phyloP scores from a whole-genome alignment of 2,329 filamentous ascomycete genomes.

The Exophiala alcalophila region DNA sequence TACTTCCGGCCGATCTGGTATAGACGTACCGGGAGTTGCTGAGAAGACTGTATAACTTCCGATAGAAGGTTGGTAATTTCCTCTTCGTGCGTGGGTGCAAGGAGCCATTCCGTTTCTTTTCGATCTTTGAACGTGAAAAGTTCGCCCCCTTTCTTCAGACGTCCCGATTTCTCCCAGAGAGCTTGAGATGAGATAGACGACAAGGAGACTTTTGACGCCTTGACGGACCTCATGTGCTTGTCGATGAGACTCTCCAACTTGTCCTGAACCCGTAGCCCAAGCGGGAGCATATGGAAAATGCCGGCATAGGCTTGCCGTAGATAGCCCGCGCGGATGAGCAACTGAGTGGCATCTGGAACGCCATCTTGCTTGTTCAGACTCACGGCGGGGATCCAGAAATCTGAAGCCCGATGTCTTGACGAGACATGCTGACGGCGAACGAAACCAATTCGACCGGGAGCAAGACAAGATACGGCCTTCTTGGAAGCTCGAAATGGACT shows the following conservation, averaged over 20 bases:
- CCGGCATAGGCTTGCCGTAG: conserved; percentile 80
- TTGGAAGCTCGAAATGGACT: conserved; percentile 1
- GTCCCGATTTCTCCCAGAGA: conserved; percentile 80
- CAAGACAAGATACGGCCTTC: not conserved
- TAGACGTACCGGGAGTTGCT: conserved; percentile 76
- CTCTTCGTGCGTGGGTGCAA: conserved; percentile 94
- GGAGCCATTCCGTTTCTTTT: conserved; percentile 68
- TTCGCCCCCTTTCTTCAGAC: conserved; percentile 73
- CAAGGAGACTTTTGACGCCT: conserved; percentile 75
- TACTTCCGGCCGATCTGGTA: conserved; percentile 97
- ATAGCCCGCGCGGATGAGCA: conserved; percentile 60
- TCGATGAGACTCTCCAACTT: conserved; percentile 86
- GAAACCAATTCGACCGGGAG: not conserved
- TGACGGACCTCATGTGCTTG: conserved; percentile 74
- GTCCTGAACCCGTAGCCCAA: conserved; percentile 81
- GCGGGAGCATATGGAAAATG: conserved; percentile 85
- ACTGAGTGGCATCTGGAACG: conserved; percentile 22
- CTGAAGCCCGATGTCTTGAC: conserved; percentile 20
- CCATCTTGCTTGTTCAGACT: conserved; percentile 26
- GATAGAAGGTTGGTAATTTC: conserved; percentile 84
- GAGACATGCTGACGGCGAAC: conserved; percentile 13
- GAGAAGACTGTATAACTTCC: conserved; percentile 73
- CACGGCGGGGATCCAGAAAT: conserved; percentile 28
- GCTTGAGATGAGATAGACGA: conserved; percentile 83
- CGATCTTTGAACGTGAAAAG: conserved; percentile 71